phyloP scores from a whole-genome alignment of 352 stramenopile genomes.

The Pythium aristosporum region DNA sequence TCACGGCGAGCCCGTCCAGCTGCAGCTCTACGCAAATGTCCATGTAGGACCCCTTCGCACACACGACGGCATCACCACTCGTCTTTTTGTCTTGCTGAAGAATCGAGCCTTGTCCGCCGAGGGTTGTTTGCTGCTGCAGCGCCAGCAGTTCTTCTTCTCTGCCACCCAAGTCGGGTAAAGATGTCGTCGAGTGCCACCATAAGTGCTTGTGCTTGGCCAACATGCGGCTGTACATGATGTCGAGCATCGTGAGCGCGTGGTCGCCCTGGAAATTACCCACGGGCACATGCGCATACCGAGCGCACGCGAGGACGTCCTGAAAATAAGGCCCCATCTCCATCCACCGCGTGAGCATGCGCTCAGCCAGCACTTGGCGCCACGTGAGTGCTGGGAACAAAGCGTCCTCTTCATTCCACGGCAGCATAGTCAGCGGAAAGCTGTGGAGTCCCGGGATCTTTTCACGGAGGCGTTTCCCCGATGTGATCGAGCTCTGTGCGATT shows the following conservation, averaged over 20 bases:
- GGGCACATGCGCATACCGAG: slow-evolving; percentile 91
- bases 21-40: slow-evolving; percentile 75
- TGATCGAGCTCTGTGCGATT: slow-evolving; percentile 72
- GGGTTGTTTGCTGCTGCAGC: slow-evolving; percentile 71
- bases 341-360: slow-evolving; percentile 72
- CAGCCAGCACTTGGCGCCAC: slow-evolving; percentile 89
- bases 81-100: slow-evolving; percentile 42
- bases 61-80: slow-evolving; percentile 72
- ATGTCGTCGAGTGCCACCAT: slow-evolving; percentile 93
- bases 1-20: slow-evolving; percentile 72
- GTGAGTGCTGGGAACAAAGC: slow-evolving; percentile 89
- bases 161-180: slow-evolving; percentile 89
- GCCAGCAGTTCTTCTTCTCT: slow-evolving; percentile 72
- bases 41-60: slow-evolving; percentile 90
- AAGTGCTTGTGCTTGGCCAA: slow-evolving; percentile 93
- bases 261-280: slow-evolving; percentile 94
- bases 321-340: slow-evolving; percentile 89
- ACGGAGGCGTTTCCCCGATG: slow-evolving; percentile 61
- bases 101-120: slow-evolving; percentile 8
- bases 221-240: slow-evolving; percentile 92
- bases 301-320: slow-evolving; percentile 84
- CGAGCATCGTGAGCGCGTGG: slow-evolving; percentile 89
- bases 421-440: slow-evolving; percentile 90
- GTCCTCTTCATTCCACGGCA: slow-evolving; percentile 84
- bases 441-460: slow-evolving; percentile 88